Base-by-base conservation (phyloP, 768 basidiomycete species). In the Grammothele lineata region DNA sequence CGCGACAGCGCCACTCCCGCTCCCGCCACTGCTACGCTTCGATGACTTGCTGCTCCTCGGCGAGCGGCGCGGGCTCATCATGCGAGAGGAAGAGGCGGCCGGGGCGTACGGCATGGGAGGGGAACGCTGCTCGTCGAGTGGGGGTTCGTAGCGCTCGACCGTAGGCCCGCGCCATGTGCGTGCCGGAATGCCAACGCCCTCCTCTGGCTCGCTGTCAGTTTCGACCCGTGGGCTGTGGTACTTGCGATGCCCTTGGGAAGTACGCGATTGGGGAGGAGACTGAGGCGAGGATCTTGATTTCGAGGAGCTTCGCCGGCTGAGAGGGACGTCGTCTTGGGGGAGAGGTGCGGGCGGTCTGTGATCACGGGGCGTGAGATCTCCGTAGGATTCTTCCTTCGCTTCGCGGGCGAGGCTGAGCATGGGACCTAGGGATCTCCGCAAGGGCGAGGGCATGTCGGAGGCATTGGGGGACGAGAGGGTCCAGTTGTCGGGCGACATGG, bases 401-500 rank as follows among this genome's bases (percentile, higher is more conserved):
- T 52, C 51, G 1, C 51, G 37, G 14, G 51, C 51, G 23, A 52
- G 45, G 33, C 37, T 34, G 19, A 52, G 51, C 45, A 47, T 52
- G 42, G 51, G 51, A 26, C 36, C 38, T 23, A 47, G 42, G 6
- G 51, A 45, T 14, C 45, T 33, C 37, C 46, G 41, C 40, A 52
- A 38, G 37, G 51, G 51, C 12, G 51, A 52, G 10, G 51, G 51
- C 45, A 52, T 47, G 18, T 52, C 51, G 21, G 51, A 52, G 5
- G n/a, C n/a, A n/a, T 47, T 42, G n/a, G 50, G 50, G 3, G 51
- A 52, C 23, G 51, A 52, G 42, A 52, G 51, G 9, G 36, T 52
- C 51, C 51, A 52, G 37, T 33, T 37, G 45, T 52, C 51, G 0
- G 51, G 51, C 4, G 51, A 47, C 14, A 43, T 44, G 15, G 51